These are phyloP conservation scores for Euphorbia peplus DNA, from an alignment of 345 rosid genomes.

Conservation along the genomic window DNA sequence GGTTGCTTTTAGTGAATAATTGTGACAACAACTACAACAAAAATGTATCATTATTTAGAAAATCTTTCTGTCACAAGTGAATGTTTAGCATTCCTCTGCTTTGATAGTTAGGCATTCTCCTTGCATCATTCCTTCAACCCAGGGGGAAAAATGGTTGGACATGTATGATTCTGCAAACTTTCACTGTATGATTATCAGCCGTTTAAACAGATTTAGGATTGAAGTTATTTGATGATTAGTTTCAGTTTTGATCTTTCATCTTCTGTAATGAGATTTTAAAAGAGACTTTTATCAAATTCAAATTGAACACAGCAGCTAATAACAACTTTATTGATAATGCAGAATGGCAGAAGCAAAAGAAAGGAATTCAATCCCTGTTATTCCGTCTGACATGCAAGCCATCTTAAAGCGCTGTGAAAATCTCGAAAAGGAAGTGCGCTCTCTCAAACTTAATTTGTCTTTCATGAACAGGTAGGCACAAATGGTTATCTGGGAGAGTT, in stretches of 20 bases:
- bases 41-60: neutral
- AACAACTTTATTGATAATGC: constrained; percentile 11
- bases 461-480: constrained; percentile 56
- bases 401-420: constrained; percentile 57
- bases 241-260: too few relatives aligned
- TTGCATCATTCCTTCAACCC: too few relatives aligned
- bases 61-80: neutral
- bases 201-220: too few relatives aligned
- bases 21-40: neutral
- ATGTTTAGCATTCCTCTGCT: neutral
- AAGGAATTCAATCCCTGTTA: constrained; percentile 44
- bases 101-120: neutral
- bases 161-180: too few relatives aligned
- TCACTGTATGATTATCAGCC: too few relatives aligned
- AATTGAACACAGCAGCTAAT: neutral
- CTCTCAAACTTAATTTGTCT: constrained; percentile 68
- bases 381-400: constrained; percentile 58
- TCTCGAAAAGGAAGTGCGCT: constrained; percentile 79
- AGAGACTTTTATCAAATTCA: too few relatives aligned
- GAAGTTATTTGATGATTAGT: too few relatives aligned
- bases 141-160: too few relatives aligned
- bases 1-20: neutral
- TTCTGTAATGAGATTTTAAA: too few relatives aligned
- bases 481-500: too few relatives aligned
- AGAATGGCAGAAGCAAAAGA: constrained; percentile 88